These are phyloP conservation scores for Helminthosporium solani DNA, from an alignment of 2,329 filamentous ascomycete species.

Conservation along the genomic window DNA sequence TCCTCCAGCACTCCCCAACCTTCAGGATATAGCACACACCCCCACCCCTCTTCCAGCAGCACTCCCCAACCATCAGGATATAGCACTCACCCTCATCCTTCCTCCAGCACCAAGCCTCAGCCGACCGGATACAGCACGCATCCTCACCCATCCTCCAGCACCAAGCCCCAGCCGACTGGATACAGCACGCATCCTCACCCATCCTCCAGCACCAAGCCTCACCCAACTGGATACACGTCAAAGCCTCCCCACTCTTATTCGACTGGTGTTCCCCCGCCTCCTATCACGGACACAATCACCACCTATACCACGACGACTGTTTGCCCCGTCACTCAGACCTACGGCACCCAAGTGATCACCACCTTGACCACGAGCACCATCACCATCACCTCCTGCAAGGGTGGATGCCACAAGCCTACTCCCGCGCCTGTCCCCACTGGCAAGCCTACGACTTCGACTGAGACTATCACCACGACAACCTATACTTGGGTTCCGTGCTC, in stretches of 20 bases:
- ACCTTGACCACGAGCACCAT: constrained; percentile 40
- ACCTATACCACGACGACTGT: constrained; percentile 24
- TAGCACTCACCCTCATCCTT: background rate
- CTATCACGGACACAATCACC: constrained; percentile 27
- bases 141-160: background rate
- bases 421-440: constrained; percentile 9
- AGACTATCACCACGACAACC: constrained; percentile 35
- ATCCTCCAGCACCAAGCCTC: constrained; percentile 7
- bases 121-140: constrained; percentile 1
- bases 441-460: constrained; percentile 17
- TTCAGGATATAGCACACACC: background rate
- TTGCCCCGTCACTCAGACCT: constrained; percentile 21
- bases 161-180: background rate
- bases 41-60: background rate
- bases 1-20: constrained; percentile 2
- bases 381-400: constrained; percentile 42
- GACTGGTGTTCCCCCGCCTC: constrained; percentile 8
- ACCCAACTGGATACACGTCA: constrained; percentile 2
- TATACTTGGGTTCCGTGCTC: constrained; percentile 42
- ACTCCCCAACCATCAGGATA: no score
- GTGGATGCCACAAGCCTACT: constrained; percentile 30
- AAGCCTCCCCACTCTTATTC: constrained; percentile 5
- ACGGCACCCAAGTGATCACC: constrained; percentile 18
- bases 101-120: constrained; percentile 1
- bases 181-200: background rate